Base-by-base conservation (phyloP, 2,329 filamentous ascomycete genomes). In the Penicillium sp. region DNA sequence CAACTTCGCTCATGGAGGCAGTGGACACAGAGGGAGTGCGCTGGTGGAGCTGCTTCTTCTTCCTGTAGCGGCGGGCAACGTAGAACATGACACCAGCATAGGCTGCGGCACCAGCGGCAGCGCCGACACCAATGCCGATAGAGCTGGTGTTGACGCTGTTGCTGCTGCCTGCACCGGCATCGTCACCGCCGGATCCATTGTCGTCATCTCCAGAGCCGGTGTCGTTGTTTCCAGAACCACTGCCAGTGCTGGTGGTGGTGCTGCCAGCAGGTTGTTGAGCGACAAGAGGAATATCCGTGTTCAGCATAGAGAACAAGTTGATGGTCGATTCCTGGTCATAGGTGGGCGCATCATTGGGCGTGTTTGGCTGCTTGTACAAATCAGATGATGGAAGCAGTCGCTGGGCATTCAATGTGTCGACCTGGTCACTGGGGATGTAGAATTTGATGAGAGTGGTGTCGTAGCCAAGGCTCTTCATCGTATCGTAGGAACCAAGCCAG, bases 71-170 rank as follows among this genome's bases (percentile, higher is more conserved):
- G 60, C 91, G 87, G 50, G 92, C 92, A 63, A 96, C 85, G 67
- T 94, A 86, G 78, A 96, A 93, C 92, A 97, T 96, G 71, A 90
- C 91, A 12, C 89, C 90, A 68, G 91, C 92, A 64, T 96, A 96
- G n/a, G 91, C 86, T 51, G 87, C 88, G 43, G 90, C 90, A 67
- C 91, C 86, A 45, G 83, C 83, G 30, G 92, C 84, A 24, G 90
- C 88, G 65, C 90, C 90, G 21, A 90, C 81, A 56, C 88, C 90
- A 66, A 96, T 89, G 67, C 75, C 83, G 62, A 78, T 83, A 66
- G 78, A 87, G 71, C 72, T 77, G 30, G 71, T 66, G 52, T 68
- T 69, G 42, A 75, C 70, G 35, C 69, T 64, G 49, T 69, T 70
- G 23, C 69, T 67, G 58, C 62, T 68, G 64, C 73, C 74, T 47